Conservation (phyloP, 768 basidiomycete genomes). For the Sutorius australiensis region DNA sequence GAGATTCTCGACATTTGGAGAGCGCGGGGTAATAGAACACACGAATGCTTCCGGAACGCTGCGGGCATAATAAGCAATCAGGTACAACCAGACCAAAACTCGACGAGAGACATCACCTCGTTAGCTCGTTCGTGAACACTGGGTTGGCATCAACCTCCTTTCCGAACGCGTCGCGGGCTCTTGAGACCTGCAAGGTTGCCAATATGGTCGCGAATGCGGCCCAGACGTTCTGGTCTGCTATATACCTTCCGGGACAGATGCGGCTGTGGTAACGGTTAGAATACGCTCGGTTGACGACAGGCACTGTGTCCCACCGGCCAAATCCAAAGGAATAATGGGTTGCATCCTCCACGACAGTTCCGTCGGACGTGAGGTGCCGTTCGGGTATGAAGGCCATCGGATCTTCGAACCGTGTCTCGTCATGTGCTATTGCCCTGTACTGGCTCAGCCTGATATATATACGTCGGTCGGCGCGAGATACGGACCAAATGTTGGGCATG, state of each 20-base stretch:
- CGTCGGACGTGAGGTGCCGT: conserved; percentile 39
- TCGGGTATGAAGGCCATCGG: conserved; percentile 54
- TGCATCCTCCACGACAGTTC: conserved; percentile 9
- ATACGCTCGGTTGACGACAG: background rate
- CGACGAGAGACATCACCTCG: conserved; percentile 9
- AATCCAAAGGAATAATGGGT: conserved; percentile 17
- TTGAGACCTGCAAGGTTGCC: conserved; percentile 27
- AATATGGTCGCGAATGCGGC: conserved; percentile 30
- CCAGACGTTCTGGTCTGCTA: conserved; percentile 35
- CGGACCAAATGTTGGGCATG: conserved; percentile 26
- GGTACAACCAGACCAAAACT: background rate
- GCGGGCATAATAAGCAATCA: background rate
- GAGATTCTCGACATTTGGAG: conserved; percentile 13
- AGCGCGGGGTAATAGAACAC: conserved; percentile 19
- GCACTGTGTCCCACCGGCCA: conserved; percentile 19
- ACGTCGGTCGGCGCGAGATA: background rate
- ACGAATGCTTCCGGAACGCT: conserved; percentile 26
- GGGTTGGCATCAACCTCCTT: conserved; percentile 24
- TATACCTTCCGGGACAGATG: conserved; percentile 32
- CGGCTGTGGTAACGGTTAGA: conserved; percentile 16
- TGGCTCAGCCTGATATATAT: background rate
- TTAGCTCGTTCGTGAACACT: conserved; percentile 23
- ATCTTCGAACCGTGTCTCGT: conserved; percentile 48
- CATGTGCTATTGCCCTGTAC: conserved; percentile 45
- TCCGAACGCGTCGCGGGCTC: conserved; percentile 27